Evolutionary conservation across 805 yeast genomes (phyloP).

Genomic region (Hanseniaspora occidentalis): DNA sequence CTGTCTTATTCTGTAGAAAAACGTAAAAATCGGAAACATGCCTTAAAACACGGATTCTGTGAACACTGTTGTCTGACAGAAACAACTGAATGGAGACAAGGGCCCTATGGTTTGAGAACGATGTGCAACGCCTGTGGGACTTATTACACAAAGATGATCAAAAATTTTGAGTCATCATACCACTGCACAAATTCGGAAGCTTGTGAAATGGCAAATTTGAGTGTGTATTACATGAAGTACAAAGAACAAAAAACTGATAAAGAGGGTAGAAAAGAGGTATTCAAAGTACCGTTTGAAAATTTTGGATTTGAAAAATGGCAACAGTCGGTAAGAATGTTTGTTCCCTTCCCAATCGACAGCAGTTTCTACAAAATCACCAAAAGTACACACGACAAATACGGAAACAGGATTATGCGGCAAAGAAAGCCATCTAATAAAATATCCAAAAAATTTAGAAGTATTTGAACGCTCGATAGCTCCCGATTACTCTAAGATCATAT

Average conservation of each 20-base stretch:
- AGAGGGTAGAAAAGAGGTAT: neutral
- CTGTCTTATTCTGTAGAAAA: too few species aligned
- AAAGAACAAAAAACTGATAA: neutral
- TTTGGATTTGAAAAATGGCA: neutral
- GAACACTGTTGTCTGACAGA: constrained; percentile 40
- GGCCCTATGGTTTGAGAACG: constrained; percentile 66
- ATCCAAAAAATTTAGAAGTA: too few species aligned
- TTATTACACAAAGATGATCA: constrained; percentile 54
- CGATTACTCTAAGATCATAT: too few species aligned
- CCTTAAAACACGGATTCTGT: constrained; percentile 17
- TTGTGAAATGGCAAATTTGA: neutral
- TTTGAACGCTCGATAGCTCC: too few species aligned
- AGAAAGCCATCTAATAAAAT: neutral
- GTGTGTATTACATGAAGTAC: neutral
- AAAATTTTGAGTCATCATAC: constrained; percentile 40
- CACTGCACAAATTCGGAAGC: constrained; percentile 33
- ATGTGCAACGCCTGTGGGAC: constrained; percentile 79
- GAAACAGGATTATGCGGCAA: neutral
- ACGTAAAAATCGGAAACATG: neutral
- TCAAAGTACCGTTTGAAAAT: neutral
- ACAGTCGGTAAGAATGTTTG: neutral
- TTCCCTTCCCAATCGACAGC: neutral
- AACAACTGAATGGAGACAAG: constrained; percentile 79
- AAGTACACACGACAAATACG: neutral
- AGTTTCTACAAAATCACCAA: neutral